Evolutionary conservation across 768 basidiomycete species (phyloP).

Genomic region (Russula virescens): DNA sequence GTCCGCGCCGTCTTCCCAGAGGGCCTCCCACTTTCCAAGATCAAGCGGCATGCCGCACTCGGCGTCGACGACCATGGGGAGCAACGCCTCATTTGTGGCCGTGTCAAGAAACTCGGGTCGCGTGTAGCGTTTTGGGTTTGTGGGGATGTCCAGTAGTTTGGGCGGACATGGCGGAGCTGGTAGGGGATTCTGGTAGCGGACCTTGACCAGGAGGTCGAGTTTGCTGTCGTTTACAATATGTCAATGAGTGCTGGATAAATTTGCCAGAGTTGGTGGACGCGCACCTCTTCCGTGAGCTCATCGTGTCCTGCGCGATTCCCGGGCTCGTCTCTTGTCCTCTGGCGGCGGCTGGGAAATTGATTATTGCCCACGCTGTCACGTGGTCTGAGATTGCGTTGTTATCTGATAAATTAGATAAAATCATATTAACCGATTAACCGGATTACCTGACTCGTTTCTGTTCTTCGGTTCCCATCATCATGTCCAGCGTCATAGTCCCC

Average conservation of each 20-base stretch:
- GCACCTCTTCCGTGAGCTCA: slow-evolving; percentile 54
- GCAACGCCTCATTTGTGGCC: slow-evolving; percentile 69
- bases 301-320: slow-evolving; percentile 22
- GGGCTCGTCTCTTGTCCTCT: too few relatives aligned
- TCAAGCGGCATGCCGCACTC: slow-evolving; percentile 97
- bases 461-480: slow-evolving; percentile 1
- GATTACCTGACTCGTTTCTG: too few relatives aligned
- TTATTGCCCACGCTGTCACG: background rate
- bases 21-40: slow-evolving; percentile 70
- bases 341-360: too few relatives aligned
- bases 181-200: slow-evolving; percentile 90
- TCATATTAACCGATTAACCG: too few relatives aligned
- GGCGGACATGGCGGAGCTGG: slow-evolving; percentile 97
- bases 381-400: background rate
- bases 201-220: slow-evolving; percentile 86
- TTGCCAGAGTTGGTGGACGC: background rate
- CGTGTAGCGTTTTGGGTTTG: slow-evolving; percentile 82
- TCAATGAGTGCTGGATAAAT: background rate
- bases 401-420: background rate
- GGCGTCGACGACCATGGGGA: slow-evolving; percentile 96
- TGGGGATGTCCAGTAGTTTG: slow-evolving; percentile 88
- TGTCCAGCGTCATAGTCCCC: slow-evolving; percentile 10
- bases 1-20: slow-evolving; percentile 78
- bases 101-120: slow-evolving; percentile 78
- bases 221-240: slow-evolving; percentile 42